Evolutionary conservation across 768 basidiomycete species (phyloP).

Genomic region (button mushroom (Agaricus bisporus)): DNA sequence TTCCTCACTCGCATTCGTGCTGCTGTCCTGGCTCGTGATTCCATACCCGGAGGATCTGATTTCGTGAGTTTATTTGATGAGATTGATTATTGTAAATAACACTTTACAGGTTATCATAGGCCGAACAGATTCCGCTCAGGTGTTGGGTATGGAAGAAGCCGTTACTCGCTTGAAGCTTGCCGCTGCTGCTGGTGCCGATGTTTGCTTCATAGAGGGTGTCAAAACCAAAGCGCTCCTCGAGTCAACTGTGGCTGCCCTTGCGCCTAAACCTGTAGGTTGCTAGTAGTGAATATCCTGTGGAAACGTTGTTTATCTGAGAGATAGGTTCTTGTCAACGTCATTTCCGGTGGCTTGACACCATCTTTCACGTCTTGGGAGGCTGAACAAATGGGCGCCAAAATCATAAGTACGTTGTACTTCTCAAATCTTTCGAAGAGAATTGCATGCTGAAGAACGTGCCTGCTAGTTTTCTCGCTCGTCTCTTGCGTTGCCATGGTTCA

Average conservation of each 20-base stretch:
- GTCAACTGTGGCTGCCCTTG: constrained; percentile 56
- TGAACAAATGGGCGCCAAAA: constrained; percentile 63
- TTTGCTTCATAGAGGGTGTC: constrained; percentile 78
- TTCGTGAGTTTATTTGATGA: constrained; percentile 35
- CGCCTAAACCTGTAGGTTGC: constrained; percentile 56
- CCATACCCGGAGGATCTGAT: constrained; percentile 67
- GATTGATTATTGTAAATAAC: not conserved
- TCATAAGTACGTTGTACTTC: constrained; percentile 51
- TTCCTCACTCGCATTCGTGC: constrained; percentile 69
- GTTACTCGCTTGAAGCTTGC: constrained; percentile 59
- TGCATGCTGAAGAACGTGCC: not conserved
- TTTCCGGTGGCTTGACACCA: constrained; percentile 70
- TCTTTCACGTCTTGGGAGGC: constrained; percentile 66
- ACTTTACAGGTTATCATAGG: constrained; percentile 56
- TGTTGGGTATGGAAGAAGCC: constrained; percentile 74
- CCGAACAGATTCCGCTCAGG: constrained; percentile 75
- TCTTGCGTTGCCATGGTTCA: constrained; percentile 74
- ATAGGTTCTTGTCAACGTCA: constrained; percentile 69
- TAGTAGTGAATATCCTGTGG: not conserved
- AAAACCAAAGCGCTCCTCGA: constrained; percentile 60
- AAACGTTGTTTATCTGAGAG: not conserved
- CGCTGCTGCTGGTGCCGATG: constrained; percentile 67
- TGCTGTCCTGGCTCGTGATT: constrained; percentile 68
- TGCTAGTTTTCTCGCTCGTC: constrained; percentile 63
- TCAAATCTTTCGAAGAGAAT: not conserved